A percentile compares a stretch with the other conserved stretches of the same genome.
Conservation (phyloP, 108 stramenopile genomes). For the Pseudonitzschia pungens region DNA sequence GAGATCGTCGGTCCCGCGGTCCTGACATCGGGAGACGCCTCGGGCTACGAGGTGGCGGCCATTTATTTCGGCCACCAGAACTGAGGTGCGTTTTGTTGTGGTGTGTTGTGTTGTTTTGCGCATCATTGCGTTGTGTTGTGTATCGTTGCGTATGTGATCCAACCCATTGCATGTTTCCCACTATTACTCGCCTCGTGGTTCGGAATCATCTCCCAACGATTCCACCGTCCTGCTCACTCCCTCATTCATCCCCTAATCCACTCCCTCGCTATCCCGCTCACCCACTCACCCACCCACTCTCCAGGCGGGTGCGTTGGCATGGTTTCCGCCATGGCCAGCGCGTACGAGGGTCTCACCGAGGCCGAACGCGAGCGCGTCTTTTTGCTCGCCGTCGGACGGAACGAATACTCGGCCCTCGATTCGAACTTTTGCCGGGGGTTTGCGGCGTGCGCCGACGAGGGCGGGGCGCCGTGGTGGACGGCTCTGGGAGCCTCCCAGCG, state of each 20-base stretch:
- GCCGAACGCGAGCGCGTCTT: constrained; percentile 9
- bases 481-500: constrained; percentile 5
- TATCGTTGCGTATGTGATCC: not conserved
- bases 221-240: not conserved
- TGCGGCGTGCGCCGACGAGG: constrained; percentile 6
- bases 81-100: constrained; percentile 10
- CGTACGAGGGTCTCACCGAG: constrained; percentile 10
- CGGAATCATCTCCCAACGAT: not conserved
- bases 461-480: constrained; percentile 8
- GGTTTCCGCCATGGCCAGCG: constrained; percentile 11
- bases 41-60: constrained; percentile 7
- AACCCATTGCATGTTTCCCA: too few species aligned
- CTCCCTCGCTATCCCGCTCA: not conserved
- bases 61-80: constrained; percentile 17
- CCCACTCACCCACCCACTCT: not conserved
- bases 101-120: too few species aligned
- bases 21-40: not conserved
- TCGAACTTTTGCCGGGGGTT: constrained; percentile 14
- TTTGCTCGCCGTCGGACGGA: constrained; percentile 10
- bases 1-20: constrained; percentile 1
- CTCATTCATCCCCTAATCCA: not conserved
- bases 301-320: constrained; percentile 13
- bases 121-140: too few species aligned
- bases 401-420: not conserved
- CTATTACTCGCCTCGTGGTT: not conserved